These are phyloP conservation scores for Suillus placidus DNA, from an alignment of 768 basidiomycete genomes.

Conservation along the genomic window DNA sequence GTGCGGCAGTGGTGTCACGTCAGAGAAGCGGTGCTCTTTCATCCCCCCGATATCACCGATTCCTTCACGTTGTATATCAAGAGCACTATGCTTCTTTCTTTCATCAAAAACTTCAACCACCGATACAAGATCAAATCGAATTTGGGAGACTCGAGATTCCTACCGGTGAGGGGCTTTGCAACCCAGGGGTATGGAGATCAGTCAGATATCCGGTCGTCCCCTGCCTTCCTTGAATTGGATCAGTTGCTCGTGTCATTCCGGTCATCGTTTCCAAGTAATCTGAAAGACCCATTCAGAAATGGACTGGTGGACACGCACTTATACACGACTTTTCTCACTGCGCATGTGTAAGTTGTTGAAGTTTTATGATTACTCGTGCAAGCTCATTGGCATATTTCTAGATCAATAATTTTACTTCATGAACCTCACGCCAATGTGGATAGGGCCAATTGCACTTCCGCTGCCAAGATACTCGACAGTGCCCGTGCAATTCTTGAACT, in stretches of 20 bases:
- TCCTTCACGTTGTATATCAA: conserved; percentile 76
- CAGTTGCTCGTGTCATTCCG: conserved; percentile 57
- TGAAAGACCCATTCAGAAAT: conserved; percentile 53
- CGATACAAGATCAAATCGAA: conserved; percentile 65
- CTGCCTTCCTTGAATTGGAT: conserved; percentile 67
- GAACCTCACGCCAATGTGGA: conserved; percentile 73
- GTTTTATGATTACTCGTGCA: conserved; percentile 22
- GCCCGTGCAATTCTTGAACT: conserved; percentile 69
- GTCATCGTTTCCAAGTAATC: conserved; percentile 57
- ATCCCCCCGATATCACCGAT: conserved; percentile 66
- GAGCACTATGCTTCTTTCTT: conserved; percentile 62
- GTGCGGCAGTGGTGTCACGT: conserved; percentile 72
- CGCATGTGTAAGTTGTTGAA: conserved; percentile 33
- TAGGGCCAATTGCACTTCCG: conserved; percentile 62
- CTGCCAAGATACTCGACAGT: conserved; percentile 67
- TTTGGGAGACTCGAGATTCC: conserved; percentile 55
- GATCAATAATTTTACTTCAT: conserved; percentile 70
- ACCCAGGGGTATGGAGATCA: conserved; percentile 38
- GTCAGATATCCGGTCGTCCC: conserved; percentile 60
- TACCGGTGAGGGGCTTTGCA: conserved; percentile 37
- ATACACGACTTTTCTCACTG: conserved; percentile 40
- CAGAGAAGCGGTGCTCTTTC: conserved; percentile 58
- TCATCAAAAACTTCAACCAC: conserved; percentile 65
- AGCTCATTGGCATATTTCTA: conserved; percentile 34
- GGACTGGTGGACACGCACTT: conserved; percentile 64